Evolutionary conservation across 2,329 filamentous ascomycete genomes (phyloP), one percentile per base, ranked within the genome.

Genomic region (Cadophora malorum): DNA sequence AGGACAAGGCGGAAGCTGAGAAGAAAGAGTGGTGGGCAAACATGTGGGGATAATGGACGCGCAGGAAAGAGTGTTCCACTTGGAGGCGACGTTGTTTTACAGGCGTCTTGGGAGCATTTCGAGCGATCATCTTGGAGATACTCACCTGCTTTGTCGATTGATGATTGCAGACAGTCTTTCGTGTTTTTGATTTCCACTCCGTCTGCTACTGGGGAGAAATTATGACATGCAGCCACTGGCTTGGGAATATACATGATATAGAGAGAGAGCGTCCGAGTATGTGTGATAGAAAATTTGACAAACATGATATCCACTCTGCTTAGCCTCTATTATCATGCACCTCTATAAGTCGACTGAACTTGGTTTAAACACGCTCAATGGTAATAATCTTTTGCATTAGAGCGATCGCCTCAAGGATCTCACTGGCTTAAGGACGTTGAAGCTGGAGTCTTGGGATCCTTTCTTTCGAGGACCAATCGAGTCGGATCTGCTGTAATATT

Each of bases 1-100:
- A 71, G 52, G 71, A 74, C 59, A 73, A 75, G 60, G 61, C 72
- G 9, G 63, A 69, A 56, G 69, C 67, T 21, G 66, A 72, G 35
- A 63, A 68, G 21, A 53, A 28, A 68, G 52, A 62, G 23, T 33
- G 28, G 38, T 49, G 59, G 59, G 25, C 19, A 8, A 47, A 62
- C n/a, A 23, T 47, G 23, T 62, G 59, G 55, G 55, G 33, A 6
- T 55, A 25, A 33, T 16, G 41, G 25, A n/a, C 14, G 52, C 14
- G 6, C 2, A n/a, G 16, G 25, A 5, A 14, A 9, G 52, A 14
- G 4, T 31, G 12, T 25, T 5, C 14, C 12, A 55, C 8, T 19
- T 16, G 1, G 12, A 9, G 9, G 7, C n/a, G 28, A 55, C 16
- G 9, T 33, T 33, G 52, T 16, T 33, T 33, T 55, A 55, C 28